Evolutionary conservation across 805 yeast species (phyloP).

Genomic region (Lipomyces lipofer): DNA sequence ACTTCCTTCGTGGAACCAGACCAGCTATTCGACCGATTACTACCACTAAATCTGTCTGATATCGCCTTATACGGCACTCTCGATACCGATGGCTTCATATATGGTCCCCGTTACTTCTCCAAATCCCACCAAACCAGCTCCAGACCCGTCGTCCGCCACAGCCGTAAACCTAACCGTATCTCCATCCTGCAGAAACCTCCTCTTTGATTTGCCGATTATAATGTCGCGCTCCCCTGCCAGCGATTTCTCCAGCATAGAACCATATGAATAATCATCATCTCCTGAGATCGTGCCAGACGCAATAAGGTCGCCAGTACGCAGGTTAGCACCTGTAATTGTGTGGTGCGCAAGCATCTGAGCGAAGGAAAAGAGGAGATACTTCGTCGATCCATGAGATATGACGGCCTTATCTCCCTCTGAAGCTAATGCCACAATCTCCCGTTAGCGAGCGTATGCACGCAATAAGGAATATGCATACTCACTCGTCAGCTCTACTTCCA

Average conservation of each 20-base stretch:
- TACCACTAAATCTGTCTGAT: neutral
- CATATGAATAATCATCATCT: slow-evolving; percentile 16
- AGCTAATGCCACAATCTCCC: too few relatives aligned
- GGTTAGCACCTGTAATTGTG: slow-evolving; percentile 34
- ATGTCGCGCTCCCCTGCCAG: slow-evolving; percentile 23
- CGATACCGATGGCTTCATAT: slow-evolving; percentile 2
- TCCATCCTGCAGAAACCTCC: slow-evolving; percentile 29
- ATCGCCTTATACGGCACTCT: neutral
- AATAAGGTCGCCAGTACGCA: slow-evolving; percentile 34
- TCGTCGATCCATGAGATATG: slow-evolving; percentile 20
- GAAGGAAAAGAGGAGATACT: slow-evolving; percentile 32
- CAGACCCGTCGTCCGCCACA: slow-evolving; percentile 14
- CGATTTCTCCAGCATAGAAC: slow-evolving; percentile 33
- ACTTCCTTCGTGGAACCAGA: neutral
- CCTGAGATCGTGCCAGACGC: slow-evolving; percentile 37
- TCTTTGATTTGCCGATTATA: neutral
- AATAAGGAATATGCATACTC: neutral
- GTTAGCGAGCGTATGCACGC: too few relatives aligned
- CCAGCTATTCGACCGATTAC: neutral
- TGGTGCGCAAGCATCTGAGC: slow-evolving; percentile 36
- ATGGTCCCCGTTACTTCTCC: slow-evolving; percentile 28
- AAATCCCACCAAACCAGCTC: slow-evolving; percentile 27
- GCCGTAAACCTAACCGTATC: slow-evolving; percentile 30
- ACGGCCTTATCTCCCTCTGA: slow-evolving; percentile 2
- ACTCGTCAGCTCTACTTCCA: slow-evolving; percentile 19